Evolutionary conservation across 2,329 filamentous ascomycete species (phyloP).

Genomic region (Fusarium heterosporum): DNA sequence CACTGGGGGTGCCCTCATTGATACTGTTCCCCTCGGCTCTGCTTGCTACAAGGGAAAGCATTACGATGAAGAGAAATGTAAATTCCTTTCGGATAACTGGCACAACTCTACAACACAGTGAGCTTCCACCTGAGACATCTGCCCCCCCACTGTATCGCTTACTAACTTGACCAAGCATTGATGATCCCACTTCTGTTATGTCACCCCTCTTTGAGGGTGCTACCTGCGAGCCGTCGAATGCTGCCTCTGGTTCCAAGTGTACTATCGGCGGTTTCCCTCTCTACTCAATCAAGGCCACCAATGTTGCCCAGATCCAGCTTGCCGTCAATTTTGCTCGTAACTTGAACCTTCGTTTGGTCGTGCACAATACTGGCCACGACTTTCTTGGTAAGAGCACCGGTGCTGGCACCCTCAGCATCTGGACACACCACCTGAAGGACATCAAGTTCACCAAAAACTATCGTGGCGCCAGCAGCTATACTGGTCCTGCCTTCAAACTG

Average conservation of each 20-base stretch:
- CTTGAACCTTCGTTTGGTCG: constrained; percentile 60
- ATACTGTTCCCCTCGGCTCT: constrained; percentile 50
- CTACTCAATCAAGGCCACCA: constrained; percentile 57
- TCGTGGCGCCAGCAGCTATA: constrained; percentile 54
- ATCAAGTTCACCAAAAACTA: constrained; percentile 58
- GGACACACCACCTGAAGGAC: constrained; percentile 56
- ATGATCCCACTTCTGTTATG: constrained; percentile 56
- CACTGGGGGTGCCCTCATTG: constrained; percentile 48
- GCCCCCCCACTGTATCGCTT: not conserved
- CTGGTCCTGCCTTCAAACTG: constrained; percentile 63
- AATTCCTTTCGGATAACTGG: constrained; percentile 1
- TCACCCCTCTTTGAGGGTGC: constrained; percentile 55
- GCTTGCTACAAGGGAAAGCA: constrained; percentile 48
- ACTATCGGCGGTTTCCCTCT: constrained; percentile 57
- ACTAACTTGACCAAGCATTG: constrained; percentile 33
- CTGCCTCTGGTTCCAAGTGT: constrained; percentile 46
- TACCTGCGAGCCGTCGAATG: constrained; percentile 52
- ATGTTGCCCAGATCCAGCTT: constrained; percentile 60
- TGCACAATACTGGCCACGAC: constrained; percentile 65
- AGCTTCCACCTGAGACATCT: not conserved
- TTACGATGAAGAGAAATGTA: constrained; percentile 14
- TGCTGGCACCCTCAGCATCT: constrained; percentile 54
- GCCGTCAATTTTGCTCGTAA: constrained; percentile 60
- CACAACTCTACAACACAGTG: constrained; percentile 30
- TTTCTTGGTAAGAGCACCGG: constrained; percentile 69